These are phyloP conservation scores for Pigoraptor vietnamica DNA, from an alignment of 78 protist species.

Conservation along the genomic window DNA sequence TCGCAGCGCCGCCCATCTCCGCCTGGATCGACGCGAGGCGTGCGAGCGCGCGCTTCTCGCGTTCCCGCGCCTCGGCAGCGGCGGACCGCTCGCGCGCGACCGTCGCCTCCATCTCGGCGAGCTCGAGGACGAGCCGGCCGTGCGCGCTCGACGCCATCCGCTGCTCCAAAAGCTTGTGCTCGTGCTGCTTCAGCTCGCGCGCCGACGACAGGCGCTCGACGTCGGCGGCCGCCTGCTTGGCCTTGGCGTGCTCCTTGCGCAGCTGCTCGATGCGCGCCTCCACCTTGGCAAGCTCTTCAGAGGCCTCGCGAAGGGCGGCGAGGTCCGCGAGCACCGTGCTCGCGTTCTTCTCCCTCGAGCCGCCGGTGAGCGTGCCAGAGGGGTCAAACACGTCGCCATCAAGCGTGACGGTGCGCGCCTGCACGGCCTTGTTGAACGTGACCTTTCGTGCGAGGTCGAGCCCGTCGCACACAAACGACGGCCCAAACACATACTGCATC, in stretches of 20 bases:
- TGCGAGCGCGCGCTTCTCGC: not conserved
- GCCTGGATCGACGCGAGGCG: not conserved
- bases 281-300: not conserved
- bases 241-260: not conserved
- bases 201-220: not conserved
- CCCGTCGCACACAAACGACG: constrained; percentile 75
- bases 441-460: not conserved
- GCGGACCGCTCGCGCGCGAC: not conserved
- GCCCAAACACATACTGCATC: constrained; percentile 91
- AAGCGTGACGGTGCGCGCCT: constrained; percentile 78
- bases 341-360: not conserved
- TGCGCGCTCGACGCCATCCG: constrained; percentile 8
- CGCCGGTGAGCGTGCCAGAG: constrained; percentile 94
- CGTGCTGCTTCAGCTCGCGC: not conserved
- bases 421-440: constrained; percentile 7
- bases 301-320: constrained; percentile 21
- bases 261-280: constrained; percentile 14
- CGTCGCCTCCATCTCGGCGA: not conserved
- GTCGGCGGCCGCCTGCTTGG: not conserved
- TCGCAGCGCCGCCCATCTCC: not conserved
- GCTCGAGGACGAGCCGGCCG: not conserved
- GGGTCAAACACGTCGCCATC: constrained; percentile 97
- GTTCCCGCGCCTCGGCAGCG: not conserved
- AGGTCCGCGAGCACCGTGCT: not conserved
- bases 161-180: not conserved